Evolutionary conservation across 352 stramenopile species (phyloP).

Genomic region (Phytophthora sp.): DNA sequence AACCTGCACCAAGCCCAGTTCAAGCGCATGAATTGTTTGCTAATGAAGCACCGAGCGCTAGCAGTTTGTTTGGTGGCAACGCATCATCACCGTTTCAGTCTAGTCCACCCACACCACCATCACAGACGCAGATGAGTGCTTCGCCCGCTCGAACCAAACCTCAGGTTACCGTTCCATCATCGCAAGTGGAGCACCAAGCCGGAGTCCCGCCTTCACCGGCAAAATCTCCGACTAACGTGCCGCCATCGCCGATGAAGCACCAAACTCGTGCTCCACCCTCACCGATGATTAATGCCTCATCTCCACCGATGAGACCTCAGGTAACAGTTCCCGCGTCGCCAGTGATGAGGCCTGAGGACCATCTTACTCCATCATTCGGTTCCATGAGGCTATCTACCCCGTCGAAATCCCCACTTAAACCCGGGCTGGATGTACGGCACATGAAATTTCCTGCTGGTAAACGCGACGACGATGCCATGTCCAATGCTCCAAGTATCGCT

Average conservation of each 20-base stretch:
- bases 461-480: conserved; percentile 39
- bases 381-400: conserved; percentile 26
- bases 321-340: conserved; percentile 20
- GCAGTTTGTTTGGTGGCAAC: conserved; percentile 41
- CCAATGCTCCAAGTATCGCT: conserved; percentile 36
- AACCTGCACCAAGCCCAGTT: conserved; percentile 15
- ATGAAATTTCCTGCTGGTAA: conserved; percentile 31
- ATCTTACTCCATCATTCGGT: conserved; percentile 15
- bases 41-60: conserved; percentile 34
- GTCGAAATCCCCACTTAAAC: conserved; percentile 27
- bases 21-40: conserved; percentile 45
- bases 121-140: background rate
- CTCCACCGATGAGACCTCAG: conserved; percentile 11
- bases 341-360: conserved; percentile 23
- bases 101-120: background rate
- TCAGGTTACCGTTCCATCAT: background rate
- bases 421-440: conserved; percentile 25
- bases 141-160: conserved; percentile 9
- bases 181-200: conserved; percentile 4
- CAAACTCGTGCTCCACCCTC: background rate
- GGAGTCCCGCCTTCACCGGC: conserved; percentile 1
- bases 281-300: conserved; percentile 10
- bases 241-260: conserved; percentile 13
- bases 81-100: conserved; percentile 10
- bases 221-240: conserved; percentile 6